Base-by-base conservation (phyloP, 352 stramenopile species). In the Globisporangium lucens region DNA sequence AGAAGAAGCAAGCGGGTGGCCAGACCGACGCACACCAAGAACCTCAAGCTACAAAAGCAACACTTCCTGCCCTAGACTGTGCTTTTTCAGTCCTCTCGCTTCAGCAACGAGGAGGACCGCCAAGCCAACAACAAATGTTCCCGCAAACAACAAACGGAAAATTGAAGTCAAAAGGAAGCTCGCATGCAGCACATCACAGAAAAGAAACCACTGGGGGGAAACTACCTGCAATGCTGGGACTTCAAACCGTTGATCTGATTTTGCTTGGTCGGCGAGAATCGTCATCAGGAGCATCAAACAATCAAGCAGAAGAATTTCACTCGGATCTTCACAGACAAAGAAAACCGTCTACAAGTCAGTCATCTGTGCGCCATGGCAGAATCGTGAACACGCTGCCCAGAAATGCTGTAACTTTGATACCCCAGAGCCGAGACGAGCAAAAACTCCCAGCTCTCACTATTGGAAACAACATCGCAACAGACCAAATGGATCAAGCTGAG, bases 401-500 rank as follows among this genome's bases (percentile, higher is more conserved):
- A 20, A 56, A 47, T 12, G 63, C 53, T 61, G 24, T 30, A n/a
- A 69, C 65, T 10, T 35, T 56, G 9, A 29, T 61, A 30, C 46
- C 56, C 5, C 41, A 15, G 17, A 56, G 27, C 29, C 53, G 35
- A 33, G 53, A 47, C 24, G 12, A 6, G 22, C 20, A 24, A 47
- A 61, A 17, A 29, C 36, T 72, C 13, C 62, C 67, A 9, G 38
- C 67, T 30, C 67, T 72, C 24, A 30, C n/a, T 49, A 55, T 53
- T 24, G 64, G 67, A 22, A 51, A 59, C 2, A 77, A 66, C 29
- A 55, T 56, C 35, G 65, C 57, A 0, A 35, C 74, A n/a, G 70
- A 73, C 35, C 70, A 79, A 17, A 64, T 89, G 46, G 70, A 71
- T 36, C 77, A 83, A 46, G 80, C 79, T 13, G 73, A 79, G 24